Percentiles rank a stretch among this genome's conserved stretches.
Conservation (phyloP, 2,329 filamentous ascomycete genomes). For the Trichoderma lentiforme region DNA sequence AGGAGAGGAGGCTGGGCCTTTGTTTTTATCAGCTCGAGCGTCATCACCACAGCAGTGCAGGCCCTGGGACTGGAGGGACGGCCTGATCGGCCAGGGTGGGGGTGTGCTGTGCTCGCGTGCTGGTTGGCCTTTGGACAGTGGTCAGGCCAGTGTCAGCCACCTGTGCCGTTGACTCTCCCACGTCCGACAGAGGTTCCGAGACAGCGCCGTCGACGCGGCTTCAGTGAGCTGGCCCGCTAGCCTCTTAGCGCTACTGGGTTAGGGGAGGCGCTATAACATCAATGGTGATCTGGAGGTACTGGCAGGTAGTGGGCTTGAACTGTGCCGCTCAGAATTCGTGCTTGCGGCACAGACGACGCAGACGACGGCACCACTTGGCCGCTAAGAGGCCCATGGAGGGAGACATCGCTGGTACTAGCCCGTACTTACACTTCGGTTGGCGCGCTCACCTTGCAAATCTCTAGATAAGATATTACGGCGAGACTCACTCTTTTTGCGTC, state of each 20-base stretch:
- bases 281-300: not conserved
- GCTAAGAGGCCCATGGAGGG: not conserved
- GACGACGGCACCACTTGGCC: not conserved
- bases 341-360: not conserved
- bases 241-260: not conserved
- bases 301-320: not conserved
- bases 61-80: not conserved
- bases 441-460: constrained; percentile 9
- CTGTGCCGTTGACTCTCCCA: not conserved
- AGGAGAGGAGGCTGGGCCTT: not conserved
- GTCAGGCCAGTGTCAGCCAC: constrained; percentile 15
- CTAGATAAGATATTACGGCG: not conserved
- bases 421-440: not conserved
- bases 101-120: constrained; percentile 18
- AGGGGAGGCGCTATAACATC: not conserved
- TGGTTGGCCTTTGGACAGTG: constrained; percentile 13
- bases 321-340: not conserved
- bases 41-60: constrained; percentile 4
- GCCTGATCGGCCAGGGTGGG: constrained; percentile 9
- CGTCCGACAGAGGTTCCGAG: constrained; percentile 1
- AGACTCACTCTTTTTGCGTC: constrained; percentile 6
- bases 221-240: constrained; percentile 4
- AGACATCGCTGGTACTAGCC: not conserved
- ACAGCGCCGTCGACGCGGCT: constrained; percentile 2
- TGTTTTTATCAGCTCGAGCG: constrained; percentile 3